Evolutionary conservation across 78 protist genomes (phyloP).

Genomic region (Dictyostelium citrinum): DNA sequence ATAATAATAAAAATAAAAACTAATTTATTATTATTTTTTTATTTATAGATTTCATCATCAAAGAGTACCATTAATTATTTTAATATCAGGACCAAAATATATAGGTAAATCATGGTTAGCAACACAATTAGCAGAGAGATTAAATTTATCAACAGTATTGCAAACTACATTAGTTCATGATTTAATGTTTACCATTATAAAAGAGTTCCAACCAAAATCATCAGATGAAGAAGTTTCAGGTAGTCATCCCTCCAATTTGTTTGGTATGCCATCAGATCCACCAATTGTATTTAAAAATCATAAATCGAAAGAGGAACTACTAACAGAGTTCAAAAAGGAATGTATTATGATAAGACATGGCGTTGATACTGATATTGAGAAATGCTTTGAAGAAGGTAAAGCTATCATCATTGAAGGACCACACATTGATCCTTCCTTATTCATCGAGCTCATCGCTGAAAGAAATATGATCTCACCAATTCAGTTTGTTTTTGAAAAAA

Average conservation of each 20-base stretch:
- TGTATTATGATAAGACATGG: constrained; percentile 73
- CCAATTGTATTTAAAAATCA: constrained; percentile 57
- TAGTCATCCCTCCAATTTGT: background rate
- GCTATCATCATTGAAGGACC: constrained; percentile 77
- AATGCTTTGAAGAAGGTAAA: constrained; percentile 77
- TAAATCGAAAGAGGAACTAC: constrained; percentile 20
- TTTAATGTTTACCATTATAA: constrained; percentile 54
- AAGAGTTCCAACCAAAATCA: constrained; percentile 32
- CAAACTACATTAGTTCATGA: constrained; percentile 72
- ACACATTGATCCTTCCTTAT: constrained; percentile 52
- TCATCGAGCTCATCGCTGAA: constrained; percentile 30
- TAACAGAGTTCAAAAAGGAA: constrained; percentile 56
- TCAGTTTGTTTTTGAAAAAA: constrained; percentile 16
- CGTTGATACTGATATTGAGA: constrained; percentile 74
- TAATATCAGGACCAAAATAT: constrained; percentile 65
- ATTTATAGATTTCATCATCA: constrained; percentile 50
- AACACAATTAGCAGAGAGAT: constrained; percentile 72
- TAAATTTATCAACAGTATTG: constrained; percentile 65
- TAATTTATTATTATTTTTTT: background rate
- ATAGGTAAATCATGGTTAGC: constrained; percentile 74
- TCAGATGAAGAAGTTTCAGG: background rate
- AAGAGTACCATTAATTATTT: constrained; percentile 71
- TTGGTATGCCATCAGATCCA: constrained; percentile 80
- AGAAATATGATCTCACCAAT: constrained; percentile 66
- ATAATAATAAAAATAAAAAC: background rate